These are phyloP conservation scores for Microsporum ferrugineum DNA, from an alignment of 2,329 filamentous ascomycete genomes.

Conservation along the genomic window DNA sequence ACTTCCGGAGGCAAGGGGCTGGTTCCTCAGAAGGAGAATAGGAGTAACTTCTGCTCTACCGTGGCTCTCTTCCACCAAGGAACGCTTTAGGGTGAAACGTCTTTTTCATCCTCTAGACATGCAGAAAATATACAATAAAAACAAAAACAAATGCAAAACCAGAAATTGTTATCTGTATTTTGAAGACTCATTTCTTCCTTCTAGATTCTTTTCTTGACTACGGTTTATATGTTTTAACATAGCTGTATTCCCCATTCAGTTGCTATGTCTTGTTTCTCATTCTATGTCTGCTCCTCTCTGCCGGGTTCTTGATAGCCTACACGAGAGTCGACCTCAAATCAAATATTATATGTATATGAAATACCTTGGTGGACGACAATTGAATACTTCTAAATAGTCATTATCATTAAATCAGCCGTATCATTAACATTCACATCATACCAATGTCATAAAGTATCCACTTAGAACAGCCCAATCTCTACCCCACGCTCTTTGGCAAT, in stretches of 20 bases:
- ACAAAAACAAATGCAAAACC: neutral
- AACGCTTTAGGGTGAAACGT: neutral
- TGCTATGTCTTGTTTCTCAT: neutral
- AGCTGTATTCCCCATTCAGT: neutral
- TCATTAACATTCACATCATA: neutral
- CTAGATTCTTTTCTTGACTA: neutral
- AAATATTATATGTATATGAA: neutral
- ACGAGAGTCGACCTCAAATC: neutral
- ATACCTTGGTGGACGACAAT: neutral
- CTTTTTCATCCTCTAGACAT: neutral
- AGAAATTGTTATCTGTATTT: neutral
- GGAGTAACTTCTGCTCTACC: constrained; percentile 35
- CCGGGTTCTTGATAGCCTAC: neutral
- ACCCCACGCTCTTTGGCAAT: constrained; percentile 9
- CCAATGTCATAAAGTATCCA: neutral
- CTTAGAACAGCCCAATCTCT: constrained; percentile 10
- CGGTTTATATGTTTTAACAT: neutral
- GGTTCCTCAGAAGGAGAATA: constrained; percentile 31
- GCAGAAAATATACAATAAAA: neutral
- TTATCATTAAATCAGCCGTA: neutral
- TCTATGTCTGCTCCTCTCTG: neutral
- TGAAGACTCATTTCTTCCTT: neutral
- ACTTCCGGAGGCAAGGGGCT: constrained; percentile 33
- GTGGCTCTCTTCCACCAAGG: constrained; percentile 34
- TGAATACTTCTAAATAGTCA: neutral